A percentile compares a stretch with the other conserved stretches of the same genome.
Evolutionary conservation across 345 rosid species (phyloP).

Genomic region (Durio zibethinus): DNA sequence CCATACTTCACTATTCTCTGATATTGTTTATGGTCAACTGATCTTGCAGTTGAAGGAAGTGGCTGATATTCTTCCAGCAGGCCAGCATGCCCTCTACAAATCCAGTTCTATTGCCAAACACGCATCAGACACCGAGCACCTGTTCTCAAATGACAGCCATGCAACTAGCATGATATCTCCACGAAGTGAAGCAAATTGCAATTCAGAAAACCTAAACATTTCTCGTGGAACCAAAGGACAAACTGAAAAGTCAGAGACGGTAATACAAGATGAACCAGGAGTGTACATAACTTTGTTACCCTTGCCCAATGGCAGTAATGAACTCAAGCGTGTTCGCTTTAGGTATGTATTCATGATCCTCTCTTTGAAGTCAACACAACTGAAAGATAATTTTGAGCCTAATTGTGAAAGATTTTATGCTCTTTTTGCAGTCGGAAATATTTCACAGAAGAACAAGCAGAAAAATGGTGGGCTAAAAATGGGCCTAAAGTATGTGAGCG

Average conservation of each 20-base stretch:
- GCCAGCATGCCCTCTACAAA: conserved; percentile 27
- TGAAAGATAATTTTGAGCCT: neutral
- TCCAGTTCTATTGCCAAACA: conserved; percentile 28
- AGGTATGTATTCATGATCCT: conserved; percentile 42
- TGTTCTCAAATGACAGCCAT: conserved; percentile 28
- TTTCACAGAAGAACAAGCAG: conserved; percentile 72
- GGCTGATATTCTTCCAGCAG: conserved; percentile 46
- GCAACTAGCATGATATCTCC: conserved; percentile 33
- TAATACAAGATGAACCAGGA: conserved; percentile 78
- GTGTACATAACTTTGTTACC: conserved; percentile 62
- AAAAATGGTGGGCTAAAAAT: conserved; percentile 91
- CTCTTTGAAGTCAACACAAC: neutral
- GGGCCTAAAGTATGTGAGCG: conserved; percentile 58
- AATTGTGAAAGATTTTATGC: conserved; percentile 2
- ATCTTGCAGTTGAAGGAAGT: conserved; percentile 65
- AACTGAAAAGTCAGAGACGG: conserved; percentile 47
- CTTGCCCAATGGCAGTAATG: conserved; percentile 63
- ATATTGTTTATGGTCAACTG: conserved; percentile 10
- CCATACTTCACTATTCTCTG: neutral
- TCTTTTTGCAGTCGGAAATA: conserved; percentile 55
- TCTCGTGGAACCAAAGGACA: conserved; percentile 45
- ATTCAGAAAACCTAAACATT: conserved; percentile 21
- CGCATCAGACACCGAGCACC: conserved; percentile 14
- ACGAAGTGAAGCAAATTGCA: conserved; percentile 35
- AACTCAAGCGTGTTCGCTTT: conserved; percentile 81